These are phyloP conservation scores for Starmerella khaoyaiensis DNA, from an alignment of 805 yeast genomes.

Conservation along the genomic window DNA sequence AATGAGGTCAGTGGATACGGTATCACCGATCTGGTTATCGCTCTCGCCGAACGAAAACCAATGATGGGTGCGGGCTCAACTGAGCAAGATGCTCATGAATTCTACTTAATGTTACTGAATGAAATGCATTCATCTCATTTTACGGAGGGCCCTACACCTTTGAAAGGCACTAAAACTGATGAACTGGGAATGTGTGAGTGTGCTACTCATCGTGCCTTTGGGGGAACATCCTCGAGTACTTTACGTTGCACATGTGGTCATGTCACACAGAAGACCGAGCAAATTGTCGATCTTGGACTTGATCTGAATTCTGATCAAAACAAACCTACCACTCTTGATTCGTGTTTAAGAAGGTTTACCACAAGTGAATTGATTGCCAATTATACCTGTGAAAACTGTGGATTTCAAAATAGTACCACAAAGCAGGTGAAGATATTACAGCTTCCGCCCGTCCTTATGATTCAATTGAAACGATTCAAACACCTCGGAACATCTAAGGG, in stretches of 20 bases:
- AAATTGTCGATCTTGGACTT: slow-evolving; percentile 76
- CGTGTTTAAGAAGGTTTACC: slow-evolving; percentile 69
- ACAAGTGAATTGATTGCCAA: slow-evolving; percentile 63
- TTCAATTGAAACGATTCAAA: slow-evolving; percentile 69
- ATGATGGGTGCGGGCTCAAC: slow-evolving; percentile 78
- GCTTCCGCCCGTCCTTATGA: slow-evolving; percentile 64
- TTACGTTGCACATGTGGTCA: slow-evolving; percentile 52
- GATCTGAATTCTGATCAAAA: slow-evolving; percentile 40
- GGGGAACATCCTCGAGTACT: slow-evolving; percentile 71
- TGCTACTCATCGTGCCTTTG: slow-evolving; percentile 67
- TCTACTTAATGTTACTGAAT: slow-evolving; percentile 81
- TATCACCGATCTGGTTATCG: slow-evolving; percentile 62
- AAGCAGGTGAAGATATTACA: slow-evolving; percentile 58
- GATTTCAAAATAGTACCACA: slow-evolving; percentile 46
- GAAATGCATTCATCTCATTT: slow-evolving; percentile 47
- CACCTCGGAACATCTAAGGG: slow-evolving; percentile 34
- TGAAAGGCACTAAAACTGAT: slow-evolving; percentile 1
- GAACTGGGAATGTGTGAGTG: slow-evolving; percentile 45
- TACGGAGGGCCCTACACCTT: slow-evolving; percentile 1
- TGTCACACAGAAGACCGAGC: slow-evolving; percentile 64
- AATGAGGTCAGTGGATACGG: slow-evolving; percentile 58
- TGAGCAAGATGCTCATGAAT: slow-evolving; percentile 98
- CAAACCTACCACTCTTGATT: slow-evolving; percentile 35
- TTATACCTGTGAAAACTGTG: slow-evolving; percentile 59
- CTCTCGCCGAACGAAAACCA: slow-evolving; percentile 61